Evolutionary conservation across 176 grass and related monocot species (phyloP).

Genomic region (Rhynchospora pubera): DNA sequence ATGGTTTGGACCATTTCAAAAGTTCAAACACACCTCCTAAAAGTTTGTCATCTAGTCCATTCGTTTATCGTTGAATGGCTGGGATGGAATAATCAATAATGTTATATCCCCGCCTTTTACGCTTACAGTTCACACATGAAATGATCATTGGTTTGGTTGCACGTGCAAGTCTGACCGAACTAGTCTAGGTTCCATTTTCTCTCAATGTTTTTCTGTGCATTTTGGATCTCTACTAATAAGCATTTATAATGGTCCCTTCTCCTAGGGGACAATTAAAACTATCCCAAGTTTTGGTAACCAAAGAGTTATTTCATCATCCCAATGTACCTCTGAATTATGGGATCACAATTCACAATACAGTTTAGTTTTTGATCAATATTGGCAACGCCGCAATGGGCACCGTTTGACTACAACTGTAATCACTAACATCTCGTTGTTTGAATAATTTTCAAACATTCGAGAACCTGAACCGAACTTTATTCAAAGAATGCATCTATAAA

Average conservation of each 20-base stretch:
- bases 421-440: no score
- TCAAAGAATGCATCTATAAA: no score
- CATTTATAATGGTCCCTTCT: slow-evolving; percentile 4
- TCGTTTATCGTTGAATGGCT: neutral
- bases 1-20: neutral
- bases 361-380: neutral
- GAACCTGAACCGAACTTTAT: no score
- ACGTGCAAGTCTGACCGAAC: slow-evolving; percentile 2
- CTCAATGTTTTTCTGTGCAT: slow-evolving; percentile 14
- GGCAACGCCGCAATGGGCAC: neutral
- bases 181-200: slow-evolving; percentile 8
- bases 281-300: slow-evolving; percentile 4
- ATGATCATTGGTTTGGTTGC: neutral
- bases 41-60: neutral
- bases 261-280: slow-evolving; percentile 12
- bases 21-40: no score
- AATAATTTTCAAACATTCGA: no score
- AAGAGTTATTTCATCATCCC: slow-evolving; percentile 23
- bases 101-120: neutral
- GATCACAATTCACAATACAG: neutral
- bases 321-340: neutral
- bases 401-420: no score
- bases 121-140: neutral
- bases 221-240: slow-evolving; percentile 14
- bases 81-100: neutral